phyloP scores from a whole-genome alignment of 2,329 filamentous ascomycete species.

The Parastagonospora nodorum region DNA sequence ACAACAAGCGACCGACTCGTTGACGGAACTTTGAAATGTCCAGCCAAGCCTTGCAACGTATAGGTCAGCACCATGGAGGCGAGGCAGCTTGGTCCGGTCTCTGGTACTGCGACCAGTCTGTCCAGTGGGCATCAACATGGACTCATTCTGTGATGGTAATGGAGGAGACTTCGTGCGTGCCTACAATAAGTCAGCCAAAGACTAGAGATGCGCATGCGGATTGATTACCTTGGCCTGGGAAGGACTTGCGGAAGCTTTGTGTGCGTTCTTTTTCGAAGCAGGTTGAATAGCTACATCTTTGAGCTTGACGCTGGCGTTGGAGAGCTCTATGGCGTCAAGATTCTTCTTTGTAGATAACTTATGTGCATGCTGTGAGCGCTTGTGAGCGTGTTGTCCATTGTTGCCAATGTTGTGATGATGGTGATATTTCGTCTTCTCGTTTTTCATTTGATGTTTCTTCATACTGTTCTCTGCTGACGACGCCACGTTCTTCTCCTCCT shows the following conservation, averaged over 20 bases:
- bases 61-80: constrained; percentile 56
- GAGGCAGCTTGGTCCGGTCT: constrained; percentile 53
- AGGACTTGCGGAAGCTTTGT: not conserved
- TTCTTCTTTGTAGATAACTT: constrained; percentile 7
- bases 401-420: constrained; percentile 30
- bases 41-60: constrained; percentile 55
- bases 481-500: constrained; percentile 26
- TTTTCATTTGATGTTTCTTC: constrained; percentile 38
- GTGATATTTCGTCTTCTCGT: constrained; percentile 26
- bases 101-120: constrained; percentile 28
- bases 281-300: not conserved
- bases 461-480: constrained; percentile 28
- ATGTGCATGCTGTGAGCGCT: constrained; percentile 17
- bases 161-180: not conserved
- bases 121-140: constrained; percentile 35
- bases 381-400: constrained; percentile 34
- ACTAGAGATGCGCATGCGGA: not conserved
- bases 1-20: constrained; percentile 3
- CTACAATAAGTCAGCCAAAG: not conserved
- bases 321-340: constrained; percentile 6
- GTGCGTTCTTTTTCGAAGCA: not conserved
- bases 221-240: not conserved
- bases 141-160: constrained; percentile 11
- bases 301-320: not conserved
- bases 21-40: not conserved